Evolutionary conservation across 768 basidiomycete species (phyloP).

Genomic region (Chalciporus sphaerocephalus): DNA sequence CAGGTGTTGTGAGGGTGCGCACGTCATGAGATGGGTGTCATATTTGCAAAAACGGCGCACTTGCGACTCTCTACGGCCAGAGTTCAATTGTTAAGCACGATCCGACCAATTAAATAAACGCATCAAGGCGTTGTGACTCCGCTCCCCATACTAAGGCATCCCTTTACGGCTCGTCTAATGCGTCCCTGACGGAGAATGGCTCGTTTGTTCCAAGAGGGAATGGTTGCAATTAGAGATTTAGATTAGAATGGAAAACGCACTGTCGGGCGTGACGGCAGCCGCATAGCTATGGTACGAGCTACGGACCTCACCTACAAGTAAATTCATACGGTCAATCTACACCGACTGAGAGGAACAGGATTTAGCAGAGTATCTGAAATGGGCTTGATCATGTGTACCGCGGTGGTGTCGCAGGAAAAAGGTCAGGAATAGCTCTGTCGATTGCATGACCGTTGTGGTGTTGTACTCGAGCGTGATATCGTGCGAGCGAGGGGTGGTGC

Average conservation of each 20-base stretch:
- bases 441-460: background rate
- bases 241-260: background rate
- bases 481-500: background rate
- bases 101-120: background rate
- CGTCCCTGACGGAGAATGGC: background rate
- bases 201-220: background rate
- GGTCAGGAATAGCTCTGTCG: background rate
- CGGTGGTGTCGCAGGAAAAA: background rate
- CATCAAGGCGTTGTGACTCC: too few relatives aligned
- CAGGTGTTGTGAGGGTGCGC: background rate
- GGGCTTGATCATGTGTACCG: background rate
- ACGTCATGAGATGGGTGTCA: too few relatives aligned
- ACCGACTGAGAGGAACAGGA: background rate
- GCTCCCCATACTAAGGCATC: conserved; percentile 11
- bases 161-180: conserved; percentile 13
- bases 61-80: background rate
- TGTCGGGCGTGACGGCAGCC: background rate
- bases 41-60: background rate
- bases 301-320: background rate
- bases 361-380: background rate
- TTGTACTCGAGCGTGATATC: background rate
- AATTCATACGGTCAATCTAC: background rate
- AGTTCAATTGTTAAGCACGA: background rate
- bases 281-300: background rate
- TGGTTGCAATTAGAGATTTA: background rate